Evolutionary conservation across 2,329 filamentous ascomycete genomes (phyloP).

Genomic region (Magnaporthiopsis rhizophila): DNA sequence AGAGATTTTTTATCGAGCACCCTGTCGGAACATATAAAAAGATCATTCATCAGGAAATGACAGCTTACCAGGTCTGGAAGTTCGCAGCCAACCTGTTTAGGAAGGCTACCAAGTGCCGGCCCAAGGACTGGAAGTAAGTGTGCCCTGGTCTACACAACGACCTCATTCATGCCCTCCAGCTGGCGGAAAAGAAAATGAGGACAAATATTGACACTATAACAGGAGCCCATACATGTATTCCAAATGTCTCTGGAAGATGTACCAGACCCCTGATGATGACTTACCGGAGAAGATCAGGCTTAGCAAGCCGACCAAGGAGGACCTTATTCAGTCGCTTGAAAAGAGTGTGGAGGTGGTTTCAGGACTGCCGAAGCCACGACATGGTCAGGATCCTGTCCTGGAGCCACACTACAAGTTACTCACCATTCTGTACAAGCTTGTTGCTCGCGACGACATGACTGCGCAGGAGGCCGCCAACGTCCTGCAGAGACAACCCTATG

Average conservation of each 20-base stretch:
- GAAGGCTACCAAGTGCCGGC: constrained; percentile 46
- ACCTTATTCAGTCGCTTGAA: constrained; percentile 41
- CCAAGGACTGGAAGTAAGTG: constrained; percentile 49
- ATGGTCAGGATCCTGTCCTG: constrained; percentile 66
- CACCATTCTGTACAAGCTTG: constrained; percentile 73
- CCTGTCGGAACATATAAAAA: constrained; percentile 40
- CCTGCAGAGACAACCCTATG: constrained; percentile 49
- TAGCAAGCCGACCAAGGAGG: constrained; percentile 28
- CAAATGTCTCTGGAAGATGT: constrained; percentile 59
- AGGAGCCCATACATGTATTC: constrained; percentile 52
- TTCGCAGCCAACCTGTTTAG: constrained; percentile 48
- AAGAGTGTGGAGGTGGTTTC: constrained; percentile 42
- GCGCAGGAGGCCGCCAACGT: constrained; percentile 41
- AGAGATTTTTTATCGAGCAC: constrained; percentile 43
- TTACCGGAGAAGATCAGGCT: constrained; percentile 35
- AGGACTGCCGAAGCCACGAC: constrained; percentile 44
- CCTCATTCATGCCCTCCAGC: neutral
- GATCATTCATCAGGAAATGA: constrained; percentile 48
- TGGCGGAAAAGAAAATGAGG: neutral
- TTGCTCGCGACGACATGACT: constrained; percentile 43
- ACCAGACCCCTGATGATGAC: constrained; percentile 36
- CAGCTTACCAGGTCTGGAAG: constrained; percentile 54
- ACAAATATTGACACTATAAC: constrained; percentile 17
- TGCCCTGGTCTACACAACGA: neutral
- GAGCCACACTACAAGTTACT: constrained; percentile 92